Percentiles rank a stretch among this genome's conserved stretches.
Evolutionary conservation across 2,329 filamentous ascomycete species (phyloP).

Genomic region (Beauveria caledonica): DNA sequence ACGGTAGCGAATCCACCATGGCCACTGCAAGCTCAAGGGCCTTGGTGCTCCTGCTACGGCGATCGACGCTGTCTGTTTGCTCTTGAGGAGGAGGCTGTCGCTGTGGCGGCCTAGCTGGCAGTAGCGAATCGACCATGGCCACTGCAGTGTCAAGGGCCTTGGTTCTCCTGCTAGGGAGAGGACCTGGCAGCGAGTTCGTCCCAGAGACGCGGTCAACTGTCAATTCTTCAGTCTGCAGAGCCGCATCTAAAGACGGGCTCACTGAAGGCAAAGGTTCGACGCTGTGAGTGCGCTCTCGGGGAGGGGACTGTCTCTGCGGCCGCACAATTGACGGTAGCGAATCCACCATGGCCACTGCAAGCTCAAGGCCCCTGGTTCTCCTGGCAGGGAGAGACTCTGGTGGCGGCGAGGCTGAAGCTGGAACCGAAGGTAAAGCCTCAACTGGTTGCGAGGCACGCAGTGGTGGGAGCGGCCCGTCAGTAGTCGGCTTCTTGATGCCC

Average conservation of each 20-base stretch:
- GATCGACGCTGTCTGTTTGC: neutral
- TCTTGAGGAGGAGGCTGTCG: neutral
- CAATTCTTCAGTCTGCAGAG: neutral
- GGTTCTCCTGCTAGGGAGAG: neutral
- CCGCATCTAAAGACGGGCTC: neutral
- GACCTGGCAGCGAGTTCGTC: conserved; percentile 24
- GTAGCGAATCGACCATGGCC: neutral
- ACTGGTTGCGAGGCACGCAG: no score
- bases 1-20: neutral
- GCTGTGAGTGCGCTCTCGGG: neutral
- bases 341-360: no score
- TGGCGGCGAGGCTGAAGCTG: neutral
- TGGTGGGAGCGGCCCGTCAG: no score
- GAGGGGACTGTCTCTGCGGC: neutral
- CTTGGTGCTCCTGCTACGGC: neutral
- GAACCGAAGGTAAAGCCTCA: no score
- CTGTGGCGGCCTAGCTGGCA: neutral
- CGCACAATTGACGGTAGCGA: neutral
- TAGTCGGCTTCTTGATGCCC: neutral
- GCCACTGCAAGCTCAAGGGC: neutral
- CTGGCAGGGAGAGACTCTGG: neutral
- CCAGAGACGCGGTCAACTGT: conserved; percentile 18
- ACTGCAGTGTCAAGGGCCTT: neutral
- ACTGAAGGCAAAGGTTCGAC: neutral
- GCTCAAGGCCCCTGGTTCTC: neutral